Percentiles rank a stretch among this genome's conserved stretches.
Conservation (phyloP, 257 asterid genomes). For the Echites panduratus region DNA sequence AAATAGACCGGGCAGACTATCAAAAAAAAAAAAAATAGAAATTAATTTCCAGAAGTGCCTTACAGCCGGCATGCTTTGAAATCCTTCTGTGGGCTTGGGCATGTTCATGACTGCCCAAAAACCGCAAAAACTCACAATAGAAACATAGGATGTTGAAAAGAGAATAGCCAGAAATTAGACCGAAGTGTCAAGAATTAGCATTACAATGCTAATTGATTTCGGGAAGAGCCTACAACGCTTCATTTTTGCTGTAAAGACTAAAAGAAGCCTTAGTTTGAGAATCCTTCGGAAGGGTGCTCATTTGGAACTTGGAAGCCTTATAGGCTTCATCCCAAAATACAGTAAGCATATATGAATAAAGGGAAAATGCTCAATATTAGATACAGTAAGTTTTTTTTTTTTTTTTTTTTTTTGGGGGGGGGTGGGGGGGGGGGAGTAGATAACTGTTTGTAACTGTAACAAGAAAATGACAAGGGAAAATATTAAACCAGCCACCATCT, state of each 20-base stretch:
- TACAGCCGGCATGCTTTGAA: no score
- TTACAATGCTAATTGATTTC: not conserved
- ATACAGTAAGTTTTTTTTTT: no score
- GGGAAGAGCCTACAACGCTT: not conserved
- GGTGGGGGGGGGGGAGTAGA: not conserved
- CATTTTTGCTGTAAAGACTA: not conserved
- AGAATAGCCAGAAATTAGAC: no score
- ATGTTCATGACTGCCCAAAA: no score
- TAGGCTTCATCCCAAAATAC: no score
- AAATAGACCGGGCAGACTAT: no score
- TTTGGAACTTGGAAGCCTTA: no score
- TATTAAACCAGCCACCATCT: constrained; percentile 6
- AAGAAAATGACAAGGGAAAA: not conserved
- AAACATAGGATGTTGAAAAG: no score
- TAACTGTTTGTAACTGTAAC: not conserved
- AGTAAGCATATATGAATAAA: not conserved
- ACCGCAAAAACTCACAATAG: not conserved
- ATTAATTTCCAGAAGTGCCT: no score
- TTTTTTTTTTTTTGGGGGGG: not conserved
- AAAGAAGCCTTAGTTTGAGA: constrained; percentile 1
- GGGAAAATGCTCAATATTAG: constrained; percentile 1
- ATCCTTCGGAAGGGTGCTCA: not conserved
- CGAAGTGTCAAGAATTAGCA: not conserved
- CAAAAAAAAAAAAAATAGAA: no score
- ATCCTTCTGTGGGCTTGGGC: no score